Conservation (phyloP, 495 filamentous ascomycete species). For the Penicillium salamii region DNA sequence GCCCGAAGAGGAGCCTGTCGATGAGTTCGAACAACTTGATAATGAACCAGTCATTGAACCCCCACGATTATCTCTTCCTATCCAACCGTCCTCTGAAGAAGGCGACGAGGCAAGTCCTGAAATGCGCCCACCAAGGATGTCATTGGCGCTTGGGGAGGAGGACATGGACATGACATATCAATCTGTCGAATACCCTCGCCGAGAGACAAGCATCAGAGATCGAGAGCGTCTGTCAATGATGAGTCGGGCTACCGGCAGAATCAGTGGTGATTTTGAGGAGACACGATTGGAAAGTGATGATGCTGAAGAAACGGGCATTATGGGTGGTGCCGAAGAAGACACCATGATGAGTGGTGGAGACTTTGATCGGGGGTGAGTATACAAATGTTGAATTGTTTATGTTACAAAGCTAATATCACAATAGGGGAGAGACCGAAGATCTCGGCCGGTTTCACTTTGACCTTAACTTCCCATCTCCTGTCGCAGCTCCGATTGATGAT, state of each 20-base stretch:
- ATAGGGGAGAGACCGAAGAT: slow-evolving; percentile 48
- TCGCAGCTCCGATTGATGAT: slow-evolving; percentile 28
- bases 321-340: slow-evolving; percentile 38
- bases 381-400: slow-evolving; percentile 7
- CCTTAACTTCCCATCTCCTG: slow-evolving; percentile 42
- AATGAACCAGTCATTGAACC: slow-evolving; percentile 60
- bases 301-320: slow-evolving; percentile 40
- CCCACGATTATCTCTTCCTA: slow-evolving; percentile 66
- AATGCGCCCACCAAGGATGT: slow-evolving; percentile 58
- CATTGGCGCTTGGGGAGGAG: slow-evolving; percentile 64
- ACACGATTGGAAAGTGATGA: slow-evolving; percentile 49
- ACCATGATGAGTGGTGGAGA: slow-evolving; percentile 33
- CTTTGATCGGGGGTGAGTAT: slow-evolving; percentile 43
- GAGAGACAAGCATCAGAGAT: slow-evolving; percentile 54
- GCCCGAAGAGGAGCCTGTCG: slow-evolving; percentile 23
- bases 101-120: slow-evolving; percentile 42
- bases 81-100: slow-evolving; percentile 58
- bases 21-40: slow-evolving; percentile 57
- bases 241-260: slow-evolving; percentile 52
- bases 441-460: slow-evolving; percentile 44
- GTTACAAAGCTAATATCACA: slow-evolving; percentile 25
- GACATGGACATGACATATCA: slow-evolving; percentile 64
- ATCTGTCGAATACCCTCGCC: slow-evolving; percentile 67
- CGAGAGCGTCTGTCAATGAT: slow-evolving; percentile 47
- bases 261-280: slow-evolving; percentile 63